phyloP scores from a whole-genome alignment of 768 basidiomycete species.

The Tricholoma bakamatsutake region DNA sequence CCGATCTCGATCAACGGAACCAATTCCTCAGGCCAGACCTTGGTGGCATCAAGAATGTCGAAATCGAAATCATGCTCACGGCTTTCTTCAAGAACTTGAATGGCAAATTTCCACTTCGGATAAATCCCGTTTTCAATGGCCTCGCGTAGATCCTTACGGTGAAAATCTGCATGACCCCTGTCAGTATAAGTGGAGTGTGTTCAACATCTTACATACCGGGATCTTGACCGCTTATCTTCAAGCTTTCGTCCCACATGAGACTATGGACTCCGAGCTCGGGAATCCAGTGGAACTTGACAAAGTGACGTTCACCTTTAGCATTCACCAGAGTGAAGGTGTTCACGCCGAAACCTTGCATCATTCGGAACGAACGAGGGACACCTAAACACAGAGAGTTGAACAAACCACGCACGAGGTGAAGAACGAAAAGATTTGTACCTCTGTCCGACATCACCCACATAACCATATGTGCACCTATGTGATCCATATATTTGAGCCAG shows the following conservation, averaged over 20 bases:
- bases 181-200: background rate
- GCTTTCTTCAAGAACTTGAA: constrained; percentile 66
- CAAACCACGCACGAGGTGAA: background rate
- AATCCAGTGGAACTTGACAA: constrained; percentile 87
- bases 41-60: constrained; percentile 83
- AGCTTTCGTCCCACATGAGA: constrained; percentile 84
- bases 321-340: constrained; percentile 81
- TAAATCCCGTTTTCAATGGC: constrained; percentile 68
- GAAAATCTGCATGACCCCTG: constrained; percentile 54
- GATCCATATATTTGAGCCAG: background rate
- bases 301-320: constrained; percentile 55
- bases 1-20: constrained; percentile 77
- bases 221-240: constrained; percentile 80
- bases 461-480: constrained; percentile 59
- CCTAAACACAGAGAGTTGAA: constrained; percentile 21
- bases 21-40: constrained; percentile 78
- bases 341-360: constrained; percentile 88
- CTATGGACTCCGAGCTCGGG: constrained; percentile 81
- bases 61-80: constrained; percentile 81
- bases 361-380: constrained; percentile 79
- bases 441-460: constrained; percentile 88
- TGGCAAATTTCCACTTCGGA: constrained; percentile 76
- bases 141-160: constrained; percentile 80
- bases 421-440: constrained; percentile 16
- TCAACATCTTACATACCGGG: constrained; percentile 41